These are phyloP conservation scores for Verbena officinalis DNA, from an alignment of 257 asterid species.

Conservation along the genomic window DNA sequence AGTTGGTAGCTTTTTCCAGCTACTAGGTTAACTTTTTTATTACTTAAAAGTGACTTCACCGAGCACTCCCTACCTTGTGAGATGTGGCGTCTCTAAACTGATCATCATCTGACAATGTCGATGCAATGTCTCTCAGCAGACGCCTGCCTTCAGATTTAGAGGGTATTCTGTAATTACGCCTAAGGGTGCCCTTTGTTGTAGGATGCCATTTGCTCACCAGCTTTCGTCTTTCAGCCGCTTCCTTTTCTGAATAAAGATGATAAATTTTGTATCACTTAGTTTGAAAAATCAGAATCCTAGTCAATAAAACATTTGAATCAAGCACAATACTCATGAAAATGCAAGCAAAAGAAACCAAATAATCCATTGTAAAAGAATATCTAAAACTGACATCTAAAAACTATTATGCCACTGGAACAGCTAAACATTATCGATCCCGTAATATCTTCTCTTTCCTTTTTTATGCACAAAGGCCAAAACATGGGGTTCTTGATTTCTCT, in stretches of 20 bases:
- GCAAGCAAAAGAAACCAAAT: slow-evolving; percentile 2
- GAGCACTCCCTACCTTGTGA: slow-evolving; percentile 62
- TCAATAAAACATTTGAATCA: not conserved
- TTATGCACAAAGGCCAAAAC: too few species aligned
- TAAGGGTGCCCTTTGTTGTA: slow-evolving; percentile 89
- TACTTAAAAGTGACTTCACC: too few species aligned
- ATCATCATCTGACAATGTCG: slow-evolving; percentile 89
- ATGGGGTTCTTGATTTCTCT: not conserved
- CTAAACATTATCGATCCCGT: not conserved
- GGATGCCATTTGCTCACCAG: slow-evolving; percentile 97
- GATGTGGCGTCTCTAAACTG: slow-evolving; percentile 95
- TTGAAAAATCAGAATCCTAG: slow-evolving; percentile 3
- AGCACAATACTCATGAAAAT: not conserved
- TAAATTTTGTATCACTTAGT: slow-evolving; percentile 17
- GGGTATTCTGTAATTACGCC: slow-evolving; percentile 85
- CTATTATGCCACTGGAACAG: not conserved
- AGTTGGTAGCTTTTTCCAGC: too few species aligned
- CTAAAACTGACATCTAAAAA: too few species aligned
- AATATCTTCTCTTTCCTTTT: not conserved
- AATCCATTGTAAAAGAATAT: too few species aligned
- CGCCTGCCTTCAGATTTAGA: slow-evolving; percentile 85
- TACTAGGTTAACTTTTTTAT: too few species aligned
- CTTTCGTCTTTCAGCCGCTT: slow-evolving; percentile 80
- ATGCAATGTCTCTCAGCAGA: slow-evolving; percentile 76
- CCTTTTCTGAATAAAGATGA: slow-evolving; percentile 61